Percentiles rank a stretch among this genome's conserved stretches.
These are phyloP conservation scores for Cadophora sp. DNA, from an alignment of 2,329 filamentous ascomycete species.

Conservation along the genomic window DNA sequence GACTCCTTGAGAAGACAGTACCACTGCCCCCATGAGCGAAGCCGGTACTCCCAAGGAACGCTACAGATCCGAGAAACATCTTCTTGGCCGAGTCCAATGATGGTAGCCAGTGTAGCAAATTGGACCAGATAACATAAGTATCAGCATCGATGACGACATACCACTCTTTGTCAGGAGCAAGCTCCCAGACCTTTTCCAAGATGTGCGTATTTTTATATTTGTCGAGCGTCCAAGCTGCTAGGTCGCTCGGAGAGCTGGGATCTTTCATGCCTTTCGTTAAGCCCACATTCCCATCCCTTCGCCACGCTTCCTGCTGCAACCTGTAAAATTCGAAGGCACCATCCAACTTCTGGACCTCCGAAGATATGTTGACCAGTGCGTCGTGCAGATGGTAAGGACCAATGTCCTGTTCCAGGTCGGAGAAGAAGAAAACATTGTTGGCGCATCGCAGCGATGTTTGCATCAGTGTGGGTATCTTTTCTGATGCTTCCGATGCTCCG, in stretches of 20 bases:
- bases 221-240: slow-evolving; percentile 60
- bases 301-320: slow-evolving; percentile 51
- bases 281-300: slow-evolving; percentile 52
- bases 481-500: slow-evolving; percentile 60
- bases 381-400: slow-evolving; percentile 53
- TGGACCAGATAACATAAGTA: slow-evolving; percentile 62
- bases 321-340: slow-evolving; percentile 52
- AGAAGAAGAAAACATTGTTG: slow-evolving; percentile 60
- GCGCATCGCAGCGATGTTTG: slow-evolving; percentile 57
- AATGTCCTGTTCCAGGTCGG: slow-evolving; percentile 59
- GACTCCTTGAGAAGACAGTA: slow-evolving; percentile 57
- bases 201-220: slow-evolving; percentile 69
- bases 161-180: slow-evolving; percentile 61
- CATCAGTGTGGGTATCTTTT: slow-evolving; percentile 59
- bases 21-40: slow-evolving; percentile 65
- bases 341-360: slow-evolving; percentile 1
- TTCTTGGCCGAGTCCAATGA: slow-evolving; percentile 42
- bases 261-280: slow-evolving; percentile 30
- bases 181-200: slow-evolving; percentile 59
- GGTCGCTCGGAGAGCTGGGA: slow-evolving; percentile 41
- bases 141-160: slow-evolving; percentile 65
- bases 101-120: slow-evolving; percentile 47
- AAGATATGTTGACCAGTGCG: slow-evolving; percentile 43
- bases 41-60: slow-evolving; percentile 49
- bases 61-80: slow-evolving; percentile 59